Evolutionary conservation across 202 grass and related monocot genomes (phyloP).

Genomic region (Cymbopogon flexuosus): DNA sequence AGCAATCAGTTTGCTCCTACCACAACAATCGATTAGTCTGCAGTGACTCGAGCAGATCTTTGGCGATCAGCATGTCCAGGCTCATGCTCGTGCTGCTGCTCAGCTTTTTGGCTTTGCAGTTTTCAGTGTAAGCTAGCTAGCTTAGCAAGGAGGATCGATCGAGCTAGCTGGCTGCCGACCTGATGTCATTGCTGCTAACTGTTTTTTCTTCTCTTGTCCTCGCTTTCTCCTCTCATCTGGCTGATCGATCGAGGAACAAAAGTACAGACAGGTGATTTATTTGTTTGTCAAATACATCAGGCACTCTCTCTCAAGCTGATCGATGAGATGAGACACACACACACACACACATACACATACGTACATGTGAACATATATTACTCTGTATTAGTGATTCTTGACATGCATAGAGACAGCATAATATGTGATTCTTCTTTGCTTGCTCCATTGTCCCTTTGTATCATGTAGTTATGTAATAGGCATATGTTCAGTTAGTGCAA

Average conservation of each 20-base stretch:
- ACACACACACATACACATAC: background rate
- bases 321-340: too few relatives aligned
- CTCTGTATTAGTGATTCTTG: background rate
- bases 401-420: background rate
- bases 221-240: background rate
- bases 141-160: too few relatives aligned
- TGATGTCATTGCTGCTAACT: background rate
- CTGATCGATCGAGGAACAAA: background rate
- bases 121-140: background rate
- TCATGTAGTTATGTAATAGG: background rate
- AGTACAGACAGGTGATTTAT: background rate
- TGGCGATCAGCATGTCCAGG: background rate
- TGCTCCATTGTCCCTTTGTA: background rate
- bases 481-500: background rate
- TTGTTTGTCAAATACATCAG: background rate
- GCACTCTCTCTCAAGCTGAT: background rate
- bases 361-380: too few relatives aligned
- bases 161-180: too few relatives aligned
- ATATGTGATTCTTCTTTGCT: background rate
- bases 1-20: slow-evolving; percentile 54
- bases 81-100: background rate
- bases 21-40: slow-evolving; percentile 55
- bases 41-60: slow-evolving; percentile 22
- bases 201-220: background rate
- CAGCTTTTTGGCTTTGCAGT: background rate